Conservation (phyloP, 129 eudicot species). For the Calendula officinalis region DNA sequence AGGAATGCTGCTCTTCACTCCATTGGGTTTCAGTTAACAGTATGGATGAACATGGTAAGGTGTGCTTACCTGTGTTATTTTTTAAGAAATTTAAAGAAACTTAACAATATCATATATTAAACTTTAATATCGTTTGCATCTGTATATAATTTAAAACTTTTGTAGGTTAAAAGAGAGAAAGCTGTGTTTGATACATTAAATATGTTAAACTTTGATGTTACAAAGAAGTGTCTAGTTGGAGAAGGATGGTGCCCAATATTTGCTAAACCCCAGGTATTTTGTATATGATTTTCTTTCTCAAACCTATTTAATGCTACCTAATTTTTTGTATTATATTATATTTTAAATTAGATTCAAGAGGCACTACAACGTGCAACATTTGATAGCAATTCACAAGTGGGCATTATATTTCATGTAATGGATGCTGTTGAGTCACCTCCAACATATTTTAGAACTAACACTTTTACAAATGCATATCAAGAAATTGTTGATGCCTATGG, state of each 20-base stretch:
- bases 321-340: conserved; percentile 5
- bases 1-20: conserved; percentile 75
- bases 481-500: conserved; percentile 99
- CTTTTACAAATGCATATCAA: conserved; percentile 86
- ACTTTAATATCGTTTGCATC: conserved; percentile 19
- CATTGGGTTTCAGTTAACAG: conserved; percentile 64
- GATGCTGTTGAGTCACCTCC: conserved; percentile 89
- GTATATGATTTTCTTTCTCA: background rate
- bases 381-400: conserved; percentile 96
- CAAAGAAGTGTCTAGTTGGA: conserved; percentile 97
- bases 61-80: conserved; percentile 17
- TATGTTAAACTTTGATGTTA: conserved; percentile 96
- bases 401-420: conserved; percentile 89
- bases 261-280: conserved; percentile 81
- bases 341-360: conserved; percentile 74
- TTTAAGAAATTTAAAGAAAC: background rate
- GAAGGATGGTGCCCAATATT: conserved; percentile 99
- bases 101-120: conserved; percentile 13
- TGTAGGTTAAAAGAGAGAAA: conserved; percentile 96
- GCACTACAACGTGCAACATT: conserved; percentile 91
- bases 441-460: conserved; percentile 90
- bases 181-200: conserved; percentile 95
- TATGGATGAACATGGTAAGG: conserved; percentile 87
- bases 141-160: conserved; percentile 20
- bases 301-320: background rate